phyloP scores from a whole-genome alignment of 768 basidiomycete genomes.

The Boletus subcaerulescens region DNA sequence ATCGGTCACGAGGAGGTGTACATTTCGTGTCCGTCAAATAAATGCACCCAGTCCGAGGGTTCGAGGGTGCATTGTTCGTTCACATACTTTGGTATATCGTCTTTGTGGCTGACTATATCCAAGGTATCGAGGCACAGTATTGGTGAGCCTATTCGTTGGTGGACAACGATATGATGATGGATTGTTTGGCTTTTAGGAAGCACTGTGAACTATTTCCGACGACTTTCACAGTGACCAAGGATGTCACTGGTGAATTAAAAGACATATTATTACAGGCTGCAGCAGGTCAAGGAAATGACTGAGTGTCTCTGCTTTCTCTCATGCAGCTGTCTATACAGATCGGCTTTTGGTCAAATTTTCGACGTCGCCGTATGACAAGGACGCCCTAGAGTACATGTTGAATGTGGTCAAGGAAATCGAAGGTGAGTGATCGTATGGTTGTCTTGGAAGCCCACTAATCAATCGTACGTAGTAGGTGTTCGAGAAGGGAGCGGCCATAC shows the following conservation, averaged over 20 bases:
- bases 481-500: slow-evolving; percentile 8
- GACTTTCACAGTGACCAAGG: slow-evolving; percentile 18
- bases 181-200: slow-evolving; percentile 14
- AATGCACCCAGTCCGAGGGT: slow-evolving; percentile 5
- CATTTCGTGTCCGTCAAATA: slow-evolving; percentile 22
- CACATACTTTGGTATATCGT: background rate
- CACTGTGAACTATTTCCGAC: slow-evolving; percentile 33
- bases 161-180: background rate
- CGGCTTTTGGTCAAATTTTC: slow-evolving; percentile 32
- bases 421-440: slow-evolving; percentile 3
- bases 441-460: background rate
- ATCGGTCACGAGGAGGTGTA: slow-evolving; percentile 18
- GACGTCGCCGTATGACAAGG: slow-evolving; percentile 27
- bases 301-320: background rate
- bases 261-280: slow-evolving; percentile 26
- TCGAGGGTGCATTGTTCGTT: slow-evolving; percentile 26
- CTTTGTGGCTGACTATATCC: background rate
- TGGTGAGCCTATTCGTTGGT: slow-evolving; percentile 17
- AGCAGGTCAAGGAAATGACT: slow-evolving; percentile 17
- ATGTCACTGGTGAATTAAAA: slow-evolving; percentile 19
- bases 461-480: slow-evolving; percentile 2
- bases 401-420: slow-evolving; percentile 29
- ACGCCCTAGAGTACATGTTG: slow-evolving; percentile 25
- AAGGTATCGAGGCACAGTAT: slow-evolving; percentile 30
- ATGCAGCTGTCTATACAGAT: slow-evolving; percentile 12